Evolutionary conservation across 2,329 filamentous ascomycete species (phyloP), one percentile per base, ranked within the genome.

Genomic region (Trichophyton simii): DNA sequence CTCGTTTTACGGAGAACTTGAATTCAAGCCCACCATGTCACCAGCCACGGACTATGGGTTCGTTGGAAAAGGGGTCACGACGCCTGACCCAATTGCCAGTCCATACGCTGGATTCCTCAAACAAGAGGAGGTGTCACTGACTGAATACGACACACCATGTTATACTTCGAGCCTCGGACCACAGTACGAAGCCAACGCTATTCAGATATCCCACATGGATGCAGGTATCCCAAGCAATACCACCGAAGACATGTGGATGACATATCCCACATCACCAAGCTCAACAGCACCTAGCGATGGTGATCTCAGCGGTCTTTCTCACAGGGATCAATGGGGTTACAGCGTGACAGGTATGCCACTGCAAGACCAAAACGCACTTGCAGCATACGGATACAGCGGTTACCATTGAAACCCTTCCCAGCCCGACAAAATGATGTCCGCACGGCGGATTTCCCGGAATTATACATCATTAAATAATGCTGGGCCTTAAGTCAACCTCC

Each of bases 261-360:
- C 52, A 34, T 55, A 55, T 18, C 52, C 52, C 34, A 55, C 52
- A 20, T 55, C 52, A 8, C 52, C 52, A 36, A 55, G 52, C 52
- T 55, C 52, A n/a, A 55, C 28, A 7, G 25, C 52, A 34, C 52
- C 52, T 1, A 55, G 52, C 15, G 52, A 55, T 36, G 31, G 31
- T 15, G 52, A 36, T 15, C 13, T 55, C n/a, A 31, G 52, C 15
- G 28, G 52, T 13, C n/a, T 36, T 3, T 0, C 52, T 13, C 25
- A 36, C 8, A 28, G 31, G 22, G 20, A 36, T 55, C 28, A 55
- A 36, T 55, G 52, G 52, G n/a, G 13, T 8, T 55, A 55, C 28
- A 31, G 28, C 8, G 28, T 20, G 25, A 5, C 52, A 18, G 52
- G 52, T 7, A 55, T 36, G 4, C 8, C 52, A 18, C 6, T 36